Conservation (phyloP, 768 basidiomycete genomes). For the Exsudoporus frostii region DNA sequence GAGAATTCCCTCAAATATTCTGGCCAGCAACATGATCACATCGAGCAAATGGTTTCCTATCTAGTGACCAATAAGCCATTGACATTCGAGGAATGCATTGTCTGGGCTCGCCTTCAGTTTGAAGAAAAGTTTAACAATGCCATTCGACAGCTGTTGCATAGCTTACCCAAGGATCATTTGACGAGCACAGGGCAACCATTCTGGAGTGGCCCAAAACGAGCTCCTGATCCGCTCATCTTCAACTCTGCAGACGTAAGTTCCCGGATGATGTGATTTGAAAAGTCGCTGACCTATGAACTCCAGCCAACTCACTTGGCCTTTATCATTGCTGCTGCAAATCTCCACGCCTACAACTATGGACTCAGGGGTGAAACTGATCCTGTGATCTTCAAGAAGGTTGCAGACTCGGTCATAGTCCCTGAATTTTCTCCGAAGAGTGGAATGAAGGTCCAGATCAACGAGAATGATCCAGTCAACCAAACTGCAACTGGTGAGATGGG, state of each 20-base stretch:
- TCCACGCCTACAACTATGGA: conserved; percentile 98
- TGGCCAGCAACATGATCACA: conserved; percentile 86
- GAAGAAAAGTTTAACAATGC: conserved; percentile 92
- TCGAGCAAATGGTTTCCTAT: conserved; percentile 84
- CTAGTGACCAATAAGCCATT: conserved; percentile 91
- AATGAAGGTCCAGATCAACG: conserved; percentile 89
- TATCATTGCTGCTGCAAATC: conserved; percentile 90
- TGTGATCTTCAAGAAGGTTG: conserved; percentile 75
- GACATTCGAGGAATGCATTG: conserved; percentile 95
- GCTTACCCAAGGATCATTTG: conserved; percentile 90
- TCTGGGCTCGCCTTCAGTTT: conserved; percentile 95
- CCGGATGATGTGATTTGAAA: not conserved
- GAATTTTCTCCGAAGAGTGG: conserved; percentile 93
- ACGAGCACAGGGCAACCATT: conserved; percentile 94
- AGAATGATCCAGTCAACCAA: conserved; percentile 82
- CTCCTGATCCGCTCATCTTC: conserved; percentile 87
- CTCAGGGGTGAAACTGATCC: conserved; percentile 85
- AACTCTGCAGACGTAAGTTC: conserved; percentile 77
- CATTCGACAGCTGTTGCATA: conserved; percentile 89
- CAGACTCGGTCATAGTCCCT: conserved; percentile 80
- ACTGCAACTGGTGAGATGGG: conserved; percentile 27
- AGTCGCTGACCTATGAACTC: conserved; percentile 8
- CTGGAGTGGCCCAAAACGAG: conserved; percentile 99
- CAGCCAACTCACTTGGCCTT: conserved; percentile 85
- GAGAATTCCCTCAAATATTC: conserved; percentile 89